Conservation (phyloP, 2,329 filamentous ascomycete species). For the Ascochyta pisi region DNA sequence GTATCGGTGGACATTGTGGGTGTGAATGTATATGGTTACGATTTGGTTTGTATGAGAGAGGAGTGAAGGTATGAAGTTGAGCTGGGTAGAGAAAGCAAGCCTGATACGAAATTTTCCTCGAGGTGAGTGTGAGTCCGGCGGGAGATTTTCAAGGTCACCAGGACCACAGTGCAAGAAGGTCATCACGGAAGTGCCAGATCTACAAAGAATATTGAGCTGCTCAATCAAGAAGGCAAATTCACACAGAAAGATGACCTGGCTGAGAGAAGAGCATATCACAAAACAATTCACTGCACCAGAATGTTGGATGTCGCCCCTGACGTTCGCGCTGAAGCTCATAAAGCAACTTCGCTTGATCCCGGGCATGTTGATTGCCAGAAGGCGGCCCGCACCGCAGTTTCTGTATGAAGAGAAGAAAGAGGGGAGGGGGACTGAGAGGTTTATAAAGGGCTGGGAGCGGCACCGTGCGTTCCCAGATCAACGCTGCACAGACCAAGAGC, state of each 20-base stretch:
- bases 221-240: neutral
- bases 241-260: neutral
- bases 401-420: neutral
- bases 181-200: neutral
- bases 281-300: neutral
- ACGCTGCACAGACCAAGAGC: neutral
- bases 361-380: neutral
- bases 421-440: neutral
- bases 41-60: neutral
- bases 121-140: neutral
- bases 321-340: neutral
- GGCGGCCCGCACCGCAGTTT: neutral
- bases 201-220: neutral
- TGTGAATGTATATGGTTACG: neutral
- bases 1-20: neutral
- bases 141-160: neutral
- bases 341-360: neutral
- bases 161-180: neutral
- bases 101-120: neutral
- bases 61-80: too few species aligned
- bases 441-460: neutral
- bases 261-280: neutral
- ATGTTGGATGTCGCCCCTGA: neutral
- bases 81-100: neutral
- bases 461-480: neutral